Base-by-base conservation (phyloP, 139 green algal genomes). In the Closterium sp. region DNA sequence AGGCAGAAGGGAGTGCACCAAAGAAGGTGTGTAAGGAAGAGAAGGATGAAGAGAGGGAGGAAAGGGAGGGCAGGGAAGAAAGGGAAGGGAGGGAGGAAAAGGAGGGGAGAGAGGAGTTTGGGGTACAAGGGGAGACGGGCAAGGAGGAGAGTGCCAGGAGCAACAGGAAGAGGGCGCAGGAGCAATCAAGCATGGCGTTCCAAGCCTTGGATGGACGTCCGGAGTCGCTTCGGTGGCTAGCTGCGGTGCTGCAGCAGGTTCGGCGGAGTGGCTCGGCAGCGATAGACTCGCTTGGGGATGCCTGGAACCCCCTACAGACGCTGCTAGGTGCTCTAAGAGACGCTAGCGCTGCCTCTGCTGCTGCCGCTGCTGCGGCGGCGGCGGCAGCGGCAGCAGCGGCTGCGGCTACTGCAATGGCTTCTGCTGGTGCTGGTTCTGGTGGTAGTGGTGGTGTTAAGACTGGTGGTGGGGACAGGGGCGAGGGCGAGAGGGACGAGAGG, bases 201-300 rank as follows among this genome's bases (percentile, higher is more conserved):
- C 89, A 91, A 6, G 89, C 31, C 34, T 21, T 91, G 84, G 89
- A 91, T 45, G 89, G 89, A 29, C 73, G 84, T 38, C 30, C 89
- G 27, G 84, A 38, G 31, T 38, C 89, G 30, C 89, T 87, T 24
- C 89, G 84, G 24, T 91, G 34, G 89, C 38, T 91, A 24, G 31
- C 84, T n/a, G 84, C 31, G 27, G 73, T 45, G 84, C 89, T 91
- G 62, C 89, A 91, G 38, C 89, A 91, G 38, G 24, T 91, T 38
- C 31, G 89, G 29, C 31, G 89, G 17, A 91, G 32, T 29, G 89
- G 29, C 21, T 38, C 84, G 89, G 31, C 89, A 31, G 89, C 31
- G 13, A 38, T 91, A 45, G 32, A 91, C 31, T n/a, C 89, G 31
- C 84, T 90, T n/a, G 88, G 62, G 88, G 88, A 50, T 28, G 31